These are phyloP conservation scores for Ceriops zippeliana DNA, from an alignment of 345 rosid genomes.

Conservation along the genomic window DNA sequence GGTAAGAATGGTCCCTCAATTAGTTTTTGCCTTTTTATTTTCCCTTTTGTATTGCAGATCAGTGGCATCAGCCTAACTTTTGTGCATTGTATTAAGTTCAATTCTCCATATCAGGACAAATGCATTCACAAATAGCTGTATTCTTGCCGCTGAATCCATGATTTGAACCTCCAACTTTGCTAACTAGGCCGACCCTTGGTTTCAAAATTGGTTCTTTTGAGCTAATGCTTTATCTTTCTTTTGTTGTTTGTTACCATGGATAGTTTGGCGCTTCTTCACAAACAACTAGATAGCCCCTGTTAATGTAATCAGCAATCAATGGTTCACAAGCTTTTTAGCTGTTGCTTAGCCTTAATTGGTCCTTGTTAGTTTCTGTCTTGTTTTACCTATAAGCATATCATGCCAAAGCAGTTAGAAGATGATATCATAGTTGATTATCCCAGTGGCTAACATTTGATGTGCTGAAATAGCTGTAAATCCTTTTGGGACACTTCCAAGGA, in stretches of 20 bases:
- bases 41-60: too few species aligned
- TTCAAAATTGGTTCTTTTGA: too few species aligned
- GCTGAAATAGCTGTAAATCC: not conserved
- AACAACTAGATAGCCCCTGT: not conserved
- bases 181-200: too few species aligned
- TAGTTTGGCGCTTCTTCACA: too few species aligned
- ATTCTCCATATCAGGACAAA: too few species aligned
- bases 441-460: not conserved
- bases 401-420: slow-evolving; percentile 1
- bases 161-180: too few species aligned
- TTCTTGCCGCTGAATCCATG: too few species aligned
- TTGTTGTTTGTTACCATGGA: not conserved
- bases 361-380: not conserved
- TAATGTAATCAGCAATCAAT: slow-evolving; percentile 4
- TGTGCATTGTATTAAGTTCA: too few species aligned
- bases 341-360: not conserved
- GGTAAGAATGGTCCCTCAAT: slow-evolving; percentile 35
- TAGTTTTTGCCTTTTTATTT: not conserved
- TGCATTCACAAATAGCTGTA: too few species aligned
- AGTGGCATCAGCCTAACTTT: too few species aligned
- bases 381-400: not conserved
- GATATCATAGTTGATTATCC: not conserved
- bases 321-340: slow-evolving; percentile 7
- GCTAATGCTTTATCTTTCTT: not conserved
- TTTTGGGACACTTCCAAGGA: not conserved